A percentile compares a stretch with the other conserved stretches of the same genome.
phyloP scores from a whole-genome alignment of 345 rosid genomes.

The Erucastrum elatum region DNA sequence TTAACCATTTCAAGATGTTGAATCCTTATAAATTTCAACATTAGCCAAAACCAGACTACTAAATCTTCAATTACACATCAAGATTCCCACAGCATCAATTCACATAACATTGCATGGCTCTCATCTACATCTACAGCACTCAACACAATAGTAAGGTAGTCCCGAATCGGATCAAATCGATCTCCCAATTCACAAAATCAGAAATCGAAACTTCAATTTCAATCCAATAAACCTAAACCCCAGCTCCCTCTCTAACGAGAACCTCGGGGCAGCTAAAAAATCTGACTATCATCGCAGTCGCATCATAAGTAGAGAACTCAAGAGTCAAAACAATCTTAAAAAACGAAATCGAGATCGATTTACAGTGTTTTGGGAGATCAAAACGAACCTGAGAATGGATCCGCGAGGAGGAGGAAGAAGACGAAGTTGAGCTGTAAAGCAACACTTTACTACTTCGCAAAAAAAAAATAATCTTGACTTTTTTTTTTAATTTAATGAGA shows the following conservation, averaged over 20 bases:
- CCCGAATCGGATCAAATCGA: slow-evolving; percentile 26
- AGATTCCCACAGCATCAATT: neutral
- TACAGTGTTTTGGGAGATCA: neutral
- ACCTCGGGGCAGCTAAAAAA: slow-evolving; percentile 18
- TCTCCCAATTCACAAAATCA: slow-evolving; percentile 9
- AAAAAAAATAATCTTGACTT: slow-evolving; percentile 22
- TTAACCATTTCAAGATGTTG: neutral
- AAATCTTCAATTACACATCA: slow-evolving; percentile 27
- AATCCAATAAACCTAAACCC: slow-evolving; percentile 14
- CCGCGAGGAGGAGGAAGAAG: slow-evolving; percentile 46
- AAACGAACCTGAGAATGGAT: slow-evolving; percentile 44
- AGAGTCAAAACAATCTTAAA: slow-evolving; percentile 25
- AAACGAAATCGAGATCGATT: slow-evolving; percentile 16
- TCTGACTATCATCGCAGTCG: slow-evolving; percentile 15
- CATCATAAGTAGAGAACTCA: slow-evolving; percentile 14
- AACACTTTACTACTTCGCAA: slow-evolving; percentile 26
- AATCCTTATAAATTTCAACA: neutral
- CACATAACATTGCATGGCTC: slow-evolving; percentile 17
- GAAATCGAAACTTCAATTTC: slow-evolving; percentile 10
- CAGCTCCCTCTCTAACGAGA: neutral
- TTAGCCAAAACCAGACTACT: slow-evolving; percentile 3
- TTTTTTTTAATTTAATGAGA: slow-evolving; percentile 18
- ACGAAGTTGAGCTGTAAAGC: slow-evolving; percentile 52
- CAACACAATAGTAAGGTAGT: slow-evolving; percentile 9
- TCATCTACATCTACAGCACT: neutral